Evolutionary conservation across 2,329 filamentous ascomycete genomes (phyloP), one percentile per base, ranked within the genome.

Genomic region (Cordyceps cateniannulata): DNA sequence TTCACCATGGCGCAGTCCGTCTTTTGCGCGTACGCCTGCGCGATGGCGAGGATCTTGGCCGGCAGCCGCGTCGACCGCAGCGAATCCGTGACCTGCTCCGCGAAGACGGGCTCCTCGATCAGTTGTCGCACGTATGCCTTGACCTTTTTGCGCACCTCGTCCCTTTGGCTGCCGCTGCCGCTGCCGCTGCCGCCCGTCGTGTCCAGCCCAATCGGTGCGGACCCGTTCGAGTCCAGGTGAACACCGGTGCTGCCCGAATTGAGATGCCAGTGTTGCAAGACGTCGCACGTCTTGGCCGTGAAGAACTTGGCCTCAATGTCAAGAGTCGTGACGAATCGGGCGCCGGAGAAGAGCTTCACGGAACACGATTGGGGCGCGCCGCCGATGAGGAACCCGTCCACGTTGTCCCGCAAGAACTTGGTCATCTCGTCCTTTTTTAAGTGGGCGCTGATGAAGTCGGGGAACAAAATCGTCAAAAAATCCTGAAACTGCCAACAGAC

Each of bases 401-500:
- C 75, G 62, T 82, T 81, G n/a, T 82, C 76, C 5, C 68, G 67
- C 22, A 82, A 66, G 66, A 83, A 85, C 48, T 66, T 69, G 10
- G 68, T 63, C 73, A 84, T 81, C 62, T 78, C 74, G 2, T 82
- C 79, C 64, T 77, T 80, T 50, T 69, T 71, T 62, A 85, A 77
- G 66, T 85, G 82, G 0, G 67, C 67, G 7, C 81, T 75, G 40
- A 84, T 77, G 60, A 83, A 78, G 9, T 72, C 72, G 5, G 82
- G 82, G 60, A 85, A 84, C 27, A 85, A 66, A 2, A 80, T 74
- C 0, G 74, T 73, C 8, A 80, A 63, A 62, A 85, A 85, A 67
- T 85, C 81, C 45, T 77, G 75, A 62, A 85, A 85, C 67, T 81
- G 81, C 82, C 82, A 85, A 71, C 82, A 85, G 25, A 85, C 75